Percentiles rank a stretch among this genome's conserved stretches.
Conservation (phyloP, 768 basidiomycete genomes). For the Steccherinum ochraceum region DNA sequence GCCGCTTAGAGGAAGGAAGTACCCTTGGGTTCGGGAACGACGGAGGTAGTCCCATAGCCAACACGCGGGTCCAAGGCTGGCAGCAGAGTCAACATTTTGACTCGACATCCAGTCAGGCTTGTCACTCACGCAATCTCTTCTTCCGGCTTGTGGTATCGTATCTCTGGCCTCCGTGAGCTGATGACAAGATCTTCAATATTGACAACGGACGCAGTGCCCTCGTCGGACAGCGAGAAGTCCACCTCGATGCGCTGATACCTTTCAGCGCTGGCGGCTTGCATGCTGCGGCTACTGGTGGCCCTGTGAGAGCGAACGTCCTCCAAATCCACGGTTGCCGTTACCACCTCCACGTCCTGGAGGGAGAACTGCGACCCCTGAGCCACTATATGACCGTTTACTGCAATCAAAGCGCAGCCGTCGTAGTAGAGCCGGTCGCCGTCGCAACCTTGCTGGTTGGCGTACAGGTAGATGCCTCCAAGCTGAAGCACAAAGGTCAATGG, state of each 20-base stretch:
- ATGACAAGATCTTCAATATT: conserved; percentile 20
- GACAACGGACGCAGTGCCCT: conserved; percentile 59
- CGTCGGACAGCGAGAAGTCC: conserved; percentile 71
- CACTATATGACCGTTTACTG: conserved; percentile 85
- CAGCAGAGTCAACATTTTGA: conserved; percentile 1
- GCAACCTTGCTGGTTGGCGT: conserved; percentile 98
- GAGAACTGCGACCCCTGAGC: conserved; percentile 98
- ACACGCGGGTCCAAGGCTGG: conserved; percentile 91
- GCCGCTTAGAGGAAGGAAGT: conserved; percentile 92
- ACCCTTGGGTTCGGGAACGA: conserved; percentile 88
- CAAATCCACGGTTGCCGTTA: conserved; percentile 94
- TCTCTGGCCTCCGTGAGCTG: conserved; percentile 29
- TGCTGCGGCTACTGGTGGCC: conserved; percentile 73
- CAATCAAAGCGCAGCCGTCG: conserved; percentile 95
- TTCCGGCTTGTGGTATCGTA: conserved; percentile 80
- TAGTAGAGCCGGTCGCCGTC: conserved; percentile 98
- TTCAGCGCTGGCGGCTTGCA: conserved; percentile 78
- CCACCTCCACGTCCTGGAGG: conserved; percentile 90
- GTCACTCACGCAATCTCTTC: conserved; percentile 94
- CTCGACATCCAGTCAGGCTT: no score
- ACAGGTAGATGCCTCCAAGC: conserved; percentile 96
- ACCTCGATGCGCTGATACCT: conserved; percentile 81
- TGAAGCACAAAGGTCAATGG: no score
- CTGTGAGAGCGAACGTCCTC: conserved; percentile 92
- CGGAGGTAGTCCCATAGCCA: conserved; percentile 99